Base-by-base conservation (phyloP, 352 stramenopile genomes). In the Phytopythium montanum region DNA sequence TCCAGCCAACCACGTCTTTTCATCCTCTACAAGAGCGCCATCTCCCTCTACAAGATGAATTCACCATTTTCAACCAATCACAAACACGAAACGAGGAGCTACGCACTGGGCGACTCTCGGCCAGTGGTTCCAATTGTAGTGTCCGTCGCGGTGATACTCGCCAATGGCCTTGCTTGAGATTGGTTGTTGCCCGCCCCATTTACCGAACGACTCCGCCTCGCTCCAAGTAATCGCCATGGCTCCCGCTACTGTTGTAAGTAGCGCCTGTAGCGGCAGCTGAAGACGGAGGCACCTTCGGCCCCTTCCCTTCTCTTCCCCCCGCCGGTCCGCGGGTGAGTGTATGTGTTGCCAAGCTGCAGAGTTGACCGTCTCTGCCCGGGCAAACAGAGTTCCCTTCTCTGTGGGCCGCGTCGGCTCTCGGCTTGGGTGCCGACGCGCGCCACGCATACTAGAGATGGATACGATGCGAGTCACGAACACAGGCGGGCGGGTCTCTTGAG, bases 331-430 rank as follows among this genome's bases (percentile, higher is more conserved):
- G 52, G 62, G 51, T 28, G 62, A 56, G 60, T 72, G 66, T 71
- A 81, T 87, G 72, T 83, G 79, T 90, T 92, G 82, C 82, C 79
- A 76, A 88, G 83, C 83, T 92, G 83, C 79, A 90, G 83, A 92
- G 80, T 75, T 69, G 59, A 71, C 79, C 70, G 87, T 90, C 77
- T 92, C 79, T 90, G 81, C 79, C 84, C 79, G 80, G 79, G 82
- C 82, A 90, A 79, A 87, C 85, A 94, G 85, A 93, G 85, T 93
- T 88, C 71, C 78, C 76, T 92, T 95, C 81, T 93, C 81, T 95
- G 85, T 88, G 75, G 80, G 68, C 69, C 61, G 60, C 38, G 19
- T 46, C 50, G 12, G 14, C n/a, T 13, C 14, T 26, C 50, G 8
- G 36, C 10, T 13, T n/a, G 26, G 33, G 29, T 49, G 61, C 25